Evolutionary conservation across 2,329 filamentous ascomycete genomes (phyloP).

Genomic region (Cladosporium cucumerinum): DNA sequence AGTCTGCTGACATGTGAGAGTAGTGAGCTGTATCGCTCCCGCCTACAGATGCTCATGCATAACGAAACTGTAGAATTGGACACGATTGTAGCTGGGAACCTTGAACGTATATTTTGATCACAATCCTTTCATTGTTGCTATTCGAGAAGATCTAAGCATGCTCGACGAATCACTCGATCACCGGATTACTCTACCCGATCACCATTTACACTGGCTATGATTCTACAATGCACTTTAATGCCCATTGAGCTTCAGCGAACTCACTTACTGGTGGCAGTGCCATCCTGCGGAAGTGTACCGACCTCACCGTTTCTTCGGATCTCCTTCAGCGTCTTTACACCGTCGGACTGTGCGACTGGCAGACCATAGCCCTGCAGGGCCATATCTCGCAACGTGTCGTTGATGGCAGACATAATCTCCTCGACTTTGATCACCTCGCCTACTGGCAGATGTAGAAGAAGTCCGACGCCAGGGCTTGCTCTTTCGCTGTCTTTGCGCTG

Average conservation of each 20-base stretch:
- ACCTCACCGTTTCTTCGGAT: background rate
- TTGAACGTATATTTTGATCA: background rate
- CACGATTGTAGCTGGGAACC: background rate
- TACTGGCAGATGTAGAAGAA: background rate
- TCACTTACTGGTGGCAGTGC: background rate
- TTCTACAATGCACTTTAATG: background rate
- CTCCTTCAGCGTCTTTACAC: background rate
- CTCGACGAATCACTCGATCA: background rate
- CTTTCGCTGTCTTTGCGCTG: background rate
- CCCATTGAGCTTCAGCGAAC: rapidly evolving
- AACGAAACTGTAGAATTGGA: background rate
- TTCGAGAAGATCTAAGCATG: background rate
- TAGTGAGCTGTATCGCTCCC: background rate
- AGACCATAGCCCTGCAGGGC: background rate
- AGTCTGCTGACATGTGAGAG: background rate
- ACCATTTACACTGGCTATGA: background rate
- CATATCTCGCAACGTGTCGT: background rate
- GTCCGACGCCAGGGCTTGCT: background rate
- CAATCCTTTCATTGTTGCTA: background rate
- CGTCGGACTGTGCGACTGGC: background rate
- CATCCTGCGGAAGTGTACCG: background rate
- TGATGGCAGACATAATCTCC: background rate
- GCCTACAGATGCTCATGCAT: background rate
- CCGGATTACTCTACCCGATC: background rate
- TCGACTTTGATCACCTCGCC: background rate